Evolutionary conservation across 352 stramenopile species (phyloP).

Genomic region (Plasmopara viticola): DNA sequence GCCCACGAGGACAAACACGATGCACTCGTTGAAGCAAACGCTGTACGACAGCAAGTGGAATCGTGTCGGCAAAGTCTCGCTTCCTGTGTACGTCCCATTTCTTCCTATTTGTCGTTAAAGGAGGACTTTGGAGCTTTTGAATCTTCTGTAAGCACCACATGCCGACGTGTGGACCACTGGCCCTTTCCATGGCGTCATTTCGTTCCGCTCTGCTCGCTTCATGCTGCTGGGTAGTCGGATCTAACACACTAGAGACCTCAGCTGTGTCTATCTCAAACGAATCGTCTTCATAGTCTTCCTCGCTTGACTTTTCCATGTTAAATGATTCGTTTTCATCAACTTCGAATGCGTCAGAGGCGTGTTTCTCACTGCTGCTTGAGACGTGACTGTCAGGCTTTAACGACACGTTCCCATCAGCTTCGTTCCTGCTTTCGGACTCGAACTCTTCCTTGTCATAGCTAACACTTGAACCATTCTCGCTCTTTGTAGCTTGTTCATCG

Average conservation of each 20-base stretch:
- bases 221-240: not conserved
- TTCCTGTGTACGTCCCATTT: too few species aligned
- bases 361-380: constrained; percentile 9
- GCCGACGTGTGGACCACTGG: too few species aligned
- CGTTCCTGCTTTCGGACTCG: constrained; percentile 1
- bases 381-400: not conserved
- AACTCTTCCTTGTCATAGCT: constrained; percentile 17
- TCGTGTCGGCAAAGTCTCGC: too few species aligned
- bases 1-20: not conserved
- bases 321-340: constrained; percentile 7
- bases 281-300: constrained; percentile 8
- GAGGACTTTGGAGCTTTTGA: too few species aligned
- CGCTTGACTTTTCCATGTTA: not conserved
- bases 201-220: not conserved
- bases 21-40: constrained; percentile 1
- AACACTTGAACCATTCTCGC: not conserved
- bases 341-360: constrained; percentile 17
- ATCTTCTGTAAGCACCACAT: too few species aligned
- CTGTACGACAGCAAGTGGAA: too few species aligned
- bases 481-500: constrained; percentile 2
- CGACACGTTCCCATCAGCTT: not conserved
- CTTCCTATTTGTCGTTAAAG: too few species aligned
- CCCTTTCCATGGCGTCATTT: constrained; percentile 3
- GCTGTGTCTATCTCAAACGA: constrained; percentile 12
- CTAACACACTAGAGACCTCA: not conserved